Evolutionary conservation across 345 rosid species (phyloP).

Genomic region (Populus davidiana): DNA sequence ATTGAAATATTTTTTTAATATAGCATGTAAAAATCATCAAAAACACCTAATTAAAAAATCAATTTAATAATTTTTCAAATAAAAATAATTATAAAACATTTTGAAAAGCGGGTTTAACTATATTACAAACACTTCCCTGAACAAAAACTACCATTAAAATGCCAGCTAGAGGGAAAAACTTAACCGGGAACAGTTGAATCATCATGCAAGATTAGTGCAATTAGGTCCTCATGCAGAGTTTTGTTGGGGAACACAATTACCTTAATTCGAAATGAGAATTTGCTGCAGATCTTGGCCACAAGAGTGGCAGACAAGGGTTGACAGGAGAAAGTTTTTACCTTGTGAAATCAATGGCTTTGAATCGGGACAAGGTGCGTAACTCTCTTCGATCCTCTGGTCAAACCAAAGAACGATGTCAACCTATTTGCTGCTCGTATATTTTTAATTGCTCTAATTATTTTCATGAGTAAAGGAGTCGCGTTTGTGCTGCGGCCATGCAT

Average conservation of each 20-base stretch:
- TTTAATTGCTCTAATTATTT: not conserved
- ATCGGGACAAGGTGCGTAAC: not conserved
- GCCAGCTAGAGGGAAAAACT: not conserved
- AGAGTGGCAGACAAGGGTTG: constrained; percentile 32
- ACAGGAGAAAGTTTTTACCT: not conserved
- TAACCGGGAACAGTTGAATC: not conserved
- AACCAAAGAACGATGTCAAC: not conserved
- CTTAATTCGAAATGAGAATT: not conserved
- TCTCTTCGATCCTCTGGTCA: not conserved
- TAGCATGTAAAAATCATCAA: no score
- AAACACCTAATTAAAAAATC: no score
- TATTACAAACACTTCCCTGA: no score
- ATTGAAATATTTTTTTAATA: no score
- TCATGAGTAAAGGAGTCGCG: not conserved
- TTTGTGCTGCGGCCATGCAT: constrained; percentile 23
- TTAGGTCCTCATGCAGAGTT: not conserved
- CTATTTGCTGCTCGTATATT: not conserved
- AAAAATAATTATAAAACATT: no score
- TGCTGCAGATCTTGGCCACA: not conserved
- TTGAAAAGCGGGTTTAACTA: no score
- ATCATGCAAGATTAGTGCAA: not conserved
- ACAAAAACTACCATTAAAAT: not conserved
- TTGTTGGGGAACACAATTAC: not conserved
- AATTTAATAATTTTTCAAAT: no score
- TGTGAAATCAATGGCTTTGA: not conserved